These are phyloP conservation scores for Mrakia gelida DNA, from an alignment of 768 basidiomycete genomes.

Conservation along the genomic window DNA sequence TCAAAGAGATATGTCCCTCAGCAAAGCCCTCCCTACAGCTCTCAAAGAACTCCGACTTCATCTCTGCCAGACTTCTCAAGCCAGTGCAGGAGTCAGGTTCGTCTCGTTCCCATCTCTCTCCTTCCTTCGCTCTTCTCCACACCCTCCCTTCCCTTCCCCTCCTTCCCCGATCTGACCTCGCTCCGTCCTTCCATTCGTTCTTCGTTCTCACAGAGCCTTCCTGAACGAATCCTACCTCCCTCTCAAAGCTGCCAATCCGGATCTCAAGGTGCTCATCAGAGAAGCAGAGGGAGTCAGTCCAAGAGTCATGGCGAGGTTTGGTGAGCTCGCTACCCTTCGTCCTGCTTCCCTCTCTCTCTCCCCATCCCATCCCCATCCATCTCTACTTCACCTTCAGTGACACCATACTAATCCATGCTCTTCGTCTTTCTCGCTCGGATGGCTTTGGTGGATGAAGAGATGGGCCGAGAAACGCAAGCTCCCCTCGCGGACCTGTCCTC, in stretches of 20 bases:
- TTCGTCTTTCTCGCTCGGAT: too few species aligned
- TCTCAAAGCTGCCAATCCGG: slow-evolving; percentile 44
- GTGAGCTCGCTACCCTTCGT: slow-evolving; percentile 31
- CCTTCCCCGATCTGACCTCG: neutral
- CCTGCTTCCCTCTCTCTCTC: neutral
- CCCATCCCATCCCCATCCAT: too few species aligned
- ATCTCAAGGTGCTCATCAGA: slow-evolving; percentile 44
- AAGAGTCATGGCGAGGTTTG: slow-evolving; percentile 43
- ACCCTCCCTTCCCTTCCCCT: neutral
- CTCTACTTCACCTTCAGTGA: neutral
- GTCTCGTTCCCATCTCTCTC: neutral
- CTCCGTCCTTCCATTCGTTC: neutral
- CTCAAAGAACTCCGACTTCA: slow-evolving; percentile 45
- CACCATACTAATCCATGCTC: too few species aligned
- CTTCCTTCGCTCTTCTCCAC: neutral
- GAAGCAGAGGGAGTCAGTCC: slow-evolving; percentile 44
- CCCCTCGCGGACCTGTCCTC: slow-evolving; percentile 41
- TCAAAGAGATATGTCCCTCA: slow-evolving; percentile 39
- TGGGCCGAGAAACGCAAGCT: slow-evolving; percentile 41
- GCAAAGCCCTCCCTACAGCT: slow-evolving; percentile 42
- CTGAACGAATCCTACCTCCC: slow-evolving; percentile 40
- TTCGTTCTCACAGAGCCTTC: slow-evolving; percentile 40
- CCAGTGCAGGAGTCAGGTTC: slow-evolving; percentile 42
- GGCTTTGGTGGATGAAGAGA: slow-evolving; percentile 36
- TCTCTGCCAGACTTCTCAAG: slow-evolving; percentile 42